Evolutionary conservation across 1,284 basidiomycete genomes (phyloP), one percentile per base, ranked within the genome.

Genomic region (Malassezia arunalokei): DNA sequence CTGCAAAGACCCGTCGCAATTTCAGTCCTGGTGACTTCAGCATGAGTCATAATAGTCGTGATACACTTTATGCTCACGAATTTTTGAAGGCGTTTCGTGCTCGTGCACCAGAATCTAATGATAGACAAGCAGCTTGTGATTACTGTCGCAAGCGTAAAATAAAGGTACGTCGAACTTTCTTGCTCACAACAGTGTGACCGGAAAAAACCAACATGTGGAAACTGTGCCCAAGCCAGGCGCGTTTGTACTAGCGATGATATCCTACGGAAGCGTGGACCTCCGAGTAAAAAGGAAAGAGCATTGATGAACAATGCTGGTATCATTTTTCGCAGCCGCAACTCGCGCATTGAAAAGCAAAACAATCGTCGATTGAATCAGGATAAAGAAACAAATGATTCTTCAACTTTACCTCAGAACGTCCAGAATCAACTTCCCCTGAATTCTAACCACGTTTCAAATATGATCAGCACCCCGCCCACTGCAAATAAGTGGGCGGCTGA

Each of bases 81-180:
- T 47, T 58, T 27, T 37, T 58, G 11, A 58, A 51, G 33, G 47
- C 43, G 6, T 47, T 58, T 20, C 51, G 56, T 31, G 48, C 47
- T n/a, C 51, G 56, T 6, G 20, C 46, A 31, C 51, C 56, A 1
- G 48, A 54, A 28, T 58, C 56, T 1, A 33, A 39, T 6, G 56
- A 58, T 17, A 47, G 56, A 0, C 51, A 54, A 24, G 56, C 56
- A 4, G 56, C 56, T 2, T 58, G 56, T 38, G 56, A 58, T 37
- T 58, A 58, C 30, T 58, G 56, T 33, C 56, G 56, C 1, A 50
- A 51, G 17, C 56, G 56, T 28, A 58, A 58, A 24, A 58, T 58
- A 29, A 55, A 50, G 29, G 51, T 47, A 41, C 1, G 51, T 53
- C 2, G 9, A 6, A 8, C 3, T 35, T 35, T 35, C 37, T 8